These are phyloP conservation scores for Naganishia kalamii DNA, from an alignment of 768 basidiomycete genomes.

Conservation along the genomic window DNA sequence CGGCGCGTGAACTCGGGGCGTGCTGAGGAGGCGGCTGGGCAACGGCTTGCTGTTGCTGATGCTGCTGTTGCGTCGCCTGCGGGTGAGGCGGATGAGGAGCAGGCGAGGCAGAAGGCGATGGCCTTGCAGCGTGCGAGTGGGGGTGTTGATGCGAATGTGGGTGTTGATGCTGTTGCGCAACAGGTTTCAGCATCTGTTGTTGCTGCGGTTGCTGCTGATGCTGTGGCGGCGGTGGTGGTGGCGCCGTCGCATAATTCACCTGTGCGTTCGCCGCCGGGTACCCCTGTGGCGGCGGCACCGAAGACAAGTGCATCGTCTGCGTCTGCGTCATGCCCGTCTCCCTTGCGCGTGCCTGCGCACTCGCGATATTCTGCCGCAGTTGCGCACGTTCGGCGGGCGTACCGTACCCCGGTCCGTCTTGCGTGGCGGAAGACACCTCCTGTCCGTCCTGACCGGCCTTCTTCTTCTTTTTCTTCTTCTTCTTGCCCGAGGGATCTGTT, in stretches of 20 bases:
- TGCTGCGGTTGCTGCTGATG: slow-evolving; percentile 13
- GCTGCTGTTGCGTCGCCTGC: slow-evolving; percentile 29
- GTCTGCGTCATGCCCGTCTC: no score
- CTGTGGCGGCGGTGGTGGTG: slow-evolving; percentile 26
- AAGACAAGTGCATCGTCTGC: no score
- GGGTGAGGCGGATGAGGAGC: slow-evolving; percentile 32
- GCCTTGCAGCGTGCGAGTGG: not conserved
- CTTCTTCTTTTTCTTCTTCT: slow-evolving; percentile 55
- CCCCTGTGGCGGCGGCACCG: not conserved
- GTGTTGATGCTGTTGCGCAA: slow-evolving; percentile 22
- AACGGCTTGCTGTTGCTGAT: slow-evolving; percentile 50
- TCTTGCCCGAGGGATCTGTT: slow-evolving; percentile 24
- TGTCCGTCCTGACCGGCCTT: slow-evolving; percentile 46
- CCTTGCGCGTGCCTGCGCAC: no score
- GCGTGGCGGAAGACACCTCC: slow-evolving; percentile 28
- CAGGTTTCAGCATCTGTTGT: not conserved
- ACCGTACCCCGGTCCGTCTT: no score
- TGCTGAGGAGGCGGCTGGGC: slow-evolving; percentile 51
- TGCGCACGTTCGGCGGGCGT: no score
- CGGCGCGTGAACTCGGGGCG: slow-evolving; percentile 62
- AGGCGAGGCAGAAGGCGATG: slow-evolving; percentile 1
- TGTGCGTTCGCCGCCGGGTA: not conserved
- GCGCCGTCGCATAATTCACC: not conserved
- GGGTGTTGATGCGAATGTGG: slow-evolving; percentile 25
- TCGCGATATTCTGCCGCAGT: no score